Percentiles rank a stretch among this genome's conserved stretches.
These are phyloP conservation scores for Pyracantha coccinea DNA, from an alignment of 331 rosid genomes.

Conservation along the genomic window DNA sequence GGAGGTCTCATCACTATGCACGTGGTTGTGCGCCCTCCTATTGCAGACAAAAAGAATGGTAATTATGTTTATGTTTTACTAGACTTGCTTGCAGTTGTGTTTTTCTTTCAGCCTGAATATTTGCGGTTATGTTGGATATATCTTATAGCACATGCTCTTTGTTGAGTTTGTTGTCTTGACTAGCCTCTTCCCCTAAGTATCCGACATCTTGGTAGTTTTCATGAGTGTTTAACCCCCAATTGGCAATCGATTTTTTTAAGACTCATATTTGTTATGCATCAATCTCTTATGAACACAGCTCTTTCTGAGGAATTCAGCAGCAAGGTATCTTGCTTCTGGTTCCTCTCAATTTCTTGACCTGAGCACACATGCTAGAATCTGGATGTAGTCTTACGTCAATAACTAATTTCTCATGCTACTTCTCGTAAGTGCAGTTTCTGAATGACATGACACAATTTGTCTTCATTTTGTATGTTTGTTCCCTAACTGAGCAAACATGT, in stretches of 20 bases:
- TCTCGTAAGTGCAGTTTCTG: background rate
- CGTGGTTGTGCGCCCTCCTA: conserved; percentile 40
- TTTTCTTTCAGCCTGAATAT: too few relatives aligned
- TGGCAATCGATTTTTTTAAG: background rate
- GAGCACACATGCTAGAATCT: background rate
- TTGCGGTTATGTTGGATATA: background rate
- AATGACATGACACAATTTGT: background rate
- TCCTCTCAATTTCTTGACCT: background rate
- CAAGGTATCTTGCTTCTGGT: background rate
- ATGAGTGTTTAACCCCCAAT: background rate
- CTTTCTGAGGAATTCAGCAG: background rate
- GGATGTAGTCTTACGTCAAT: background rate
- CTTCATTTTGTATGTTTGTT: too few relatives aligned
- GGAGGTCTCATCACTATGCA: conserved; percentile 42
- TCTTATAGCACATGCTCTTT: background rate
- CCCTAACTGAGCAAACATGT: too few relatives aligned
- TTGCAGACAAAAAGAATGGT: conserved; percentile 30
- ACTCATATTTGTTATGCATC: background rate
- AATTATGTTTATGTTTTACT: conserved; percentile 1
- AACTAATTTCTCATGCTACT: background rate
- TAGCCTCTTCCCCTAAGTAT: background rate
- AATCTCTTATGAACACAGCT: background rate
- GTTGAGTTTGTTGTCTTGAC: background rate
- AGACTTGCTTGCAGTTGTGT: background rate
- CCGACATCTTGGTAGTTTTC: background rate